These are phyloP conservation scores for Diaporthe capsici DNA, from an alignment of 2,329 filamentous ascomycete genomes.

Conservation along the genomic window DNA sequence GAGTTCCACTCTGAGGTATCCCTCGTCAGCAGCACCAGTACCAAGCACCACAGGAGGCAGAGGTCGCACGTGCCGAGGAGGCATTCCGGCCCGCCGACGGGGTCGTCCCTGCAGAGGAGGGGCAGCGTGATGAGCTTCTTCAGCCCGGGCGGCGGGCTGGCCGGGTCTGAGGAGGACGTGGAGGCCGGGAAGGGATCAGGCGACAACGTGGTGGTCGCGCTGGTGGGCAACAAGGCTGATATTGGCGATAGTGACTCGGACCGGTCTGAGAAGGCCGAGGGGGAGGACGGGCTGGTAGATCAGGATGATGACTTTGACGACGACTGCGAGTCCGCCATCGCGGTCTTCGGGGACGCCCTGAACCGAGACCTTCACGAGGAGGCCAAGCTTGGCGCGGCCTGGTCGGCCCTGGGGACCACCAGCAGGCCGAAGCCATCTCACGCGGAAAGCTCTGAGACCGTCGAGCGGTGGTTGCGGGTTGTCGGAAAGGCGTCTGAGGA, in stretches of 20 bases:
- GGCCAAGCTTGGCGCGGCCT: neutral
- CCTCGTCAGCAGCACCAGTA: neutral
- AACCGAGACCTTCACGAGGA: neutral
- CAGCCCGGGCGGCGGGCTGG: neutral
- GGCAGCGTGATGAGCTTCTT: conserved; percentile 13
- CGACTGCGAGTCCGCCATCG: conserved; percentile 20
- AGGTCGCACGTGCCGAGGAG: conserved; percentile 21
- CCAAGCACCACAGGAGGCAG: conserved; percentile 36
- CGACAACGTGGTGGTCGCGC: conserved; percentile 68
- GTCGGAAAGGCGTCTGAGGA: neutral
- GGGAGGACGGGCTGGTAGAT: neutral
- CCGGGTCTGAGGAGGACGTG: neutral
- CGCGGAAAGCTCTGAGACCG: neutral
- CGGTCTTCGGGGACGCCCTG: conserved; percentile 5
- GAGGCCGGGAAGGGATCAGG: conserved; percentile 33
- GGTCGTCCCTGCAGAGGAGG: neutral
- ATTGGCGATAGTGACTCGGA: conserved; percentile 50
- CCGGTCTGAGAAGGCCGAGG: neutral
- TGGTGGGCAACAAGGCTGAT: conserved; percentile 80
- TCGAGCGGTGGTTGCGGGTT: conserved; percentile 10
- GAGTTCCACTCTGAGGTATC: conserved; percentile 46
- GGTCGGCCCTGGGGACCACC: neutral
- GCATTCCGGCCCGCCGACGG: neutral
- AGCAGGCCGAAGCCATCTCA: neutral
- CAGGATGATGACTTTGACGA: neutral